phyloP scores from a whole-genome alignment of 352 stramenopile species.

The Pythium diclinum region DNA sequence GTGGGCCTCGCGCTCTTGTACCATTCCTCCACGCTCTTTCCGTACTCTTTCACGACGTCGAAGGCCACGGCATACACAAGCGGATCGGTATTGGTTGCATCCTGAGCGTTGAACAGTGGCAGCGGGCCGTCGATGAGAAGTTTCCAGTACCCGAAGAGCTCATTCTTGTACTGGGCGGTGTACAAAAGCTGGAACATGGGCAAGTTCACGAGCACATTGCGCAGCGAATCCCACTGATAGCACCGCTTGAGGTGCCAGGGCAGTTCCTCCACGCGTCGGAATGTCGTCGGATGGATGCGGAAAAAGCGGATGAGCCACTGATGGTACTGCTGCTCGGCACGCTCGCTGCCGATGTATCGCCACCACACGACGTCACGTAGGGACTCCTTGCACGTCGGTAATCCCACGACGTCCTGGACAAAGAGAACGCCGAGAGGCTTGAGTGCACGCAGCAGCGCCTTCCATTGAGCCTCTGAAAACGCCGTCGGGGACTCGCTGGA shows the following conservation, averaged over 20 bases:
- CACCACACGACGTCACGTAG: conserved; percentile 88
- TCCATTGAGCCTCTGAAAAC: conserved; percentile 71
- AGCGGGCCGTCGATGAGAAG: conserved; percentile 77
- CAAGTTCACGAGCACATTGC: conserved; percentile 86
- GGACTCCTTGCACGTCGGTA: conserved; percentile 87
- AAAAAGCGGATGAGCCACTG: conserved; percentile 86
- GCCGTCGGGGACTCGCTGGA: conserved; percentile 31
- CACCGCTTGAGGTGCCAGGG: conserved; percentile 92
- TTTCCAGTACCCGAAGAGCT: conserved; percentile 92
- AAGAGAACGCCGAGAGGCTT: conserved; percentile 71
- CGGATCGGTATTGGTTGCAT: conserved; percentile 27
- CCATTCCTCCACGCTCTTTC: conserved; percentile 87
- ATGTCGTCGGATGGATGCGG: conserved; percentile 74
- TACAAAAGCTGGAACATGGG: conserved; percentile 92
- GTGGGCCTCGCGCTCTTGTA: conserved; percentile 63
- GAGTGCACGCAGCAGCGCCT: conserved; percentile 68
- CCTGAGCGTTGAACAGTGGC: conserved; percentile 41
- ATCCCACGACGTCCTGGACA: conserved; percentile 79
- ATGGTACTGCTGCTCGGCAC: conserved; percentile 66
- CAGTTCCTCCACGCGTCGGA: conserved; percentile 84
- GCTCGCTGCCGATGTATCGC: conserved; percentile 78
- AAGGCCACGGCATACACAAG: conserved; percentile 69
- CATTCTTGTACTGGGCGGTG: conserved; percentile 83
- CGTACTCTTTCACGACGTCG: conserved; percentile 92
- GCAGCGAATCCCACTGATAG: conserved; percentile 83